Evolutionary conservation across 345 rosid genomes (phyloP), one percentile per base, ranked within the genome.

Genomic region (Gossypium stocksii): DNA sequence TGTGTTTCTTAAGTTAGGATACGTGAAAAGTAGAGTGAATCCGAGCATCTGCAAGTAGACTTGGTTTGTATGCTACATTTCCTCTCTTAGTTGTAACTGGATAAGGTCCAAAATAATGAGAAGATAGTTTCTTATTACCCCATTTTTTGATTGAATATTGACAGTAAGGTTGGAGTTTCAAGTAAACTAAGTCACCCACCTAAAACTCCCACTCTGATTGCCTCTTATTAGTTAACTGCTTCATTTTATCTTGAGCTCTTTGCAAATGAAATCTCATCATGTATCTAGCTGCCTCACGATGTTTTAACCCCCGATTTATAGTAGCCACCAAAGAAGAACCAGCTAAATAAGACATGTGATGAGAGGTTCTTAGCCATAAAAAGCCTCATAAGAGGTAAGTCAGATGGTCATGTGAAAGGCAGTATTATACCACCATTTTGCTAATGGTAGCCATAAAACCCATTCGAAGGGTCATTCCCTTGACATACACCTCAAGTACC

Each of bases 281-380:
- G 5, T 49, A 2, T 3, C 12, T 49, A 14, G 53, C 1, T 2
- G 5, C 53, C 5, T 49, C 53, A 2, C 4, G 12, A 15, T 49
- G 16, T 12, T 49, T 5, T 4, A 49, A 14, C 4, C 53, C 14
- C 1, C n/a, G 12, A 15, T 49, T 15, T 14, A 49, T n/a, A 13
- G 5, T 15, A 12, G 0, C 7, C 1, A 49, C 5, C 0, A 0
- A 11, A 13, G 53, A 49, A 13, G 2, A 14, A 2, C n/a, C 7
- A 12, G 5, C 16, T 1, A 49, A 4, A 3, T 49, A 49, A 12
- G 53, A 15, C 3, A 49, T 3, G 5, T 15, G 53, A 49, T 12
- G 53, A 5, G 16, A n/a, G 53, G 5, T 11, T 14, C 16, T 1
- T 49, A n/a, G 2, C 53, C n/a, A 12, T 49, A 49, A 0, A 49